Conservation (phyloP, 768 basidiomycete species). For the Coprinopsis marcescibilis region DNA sequence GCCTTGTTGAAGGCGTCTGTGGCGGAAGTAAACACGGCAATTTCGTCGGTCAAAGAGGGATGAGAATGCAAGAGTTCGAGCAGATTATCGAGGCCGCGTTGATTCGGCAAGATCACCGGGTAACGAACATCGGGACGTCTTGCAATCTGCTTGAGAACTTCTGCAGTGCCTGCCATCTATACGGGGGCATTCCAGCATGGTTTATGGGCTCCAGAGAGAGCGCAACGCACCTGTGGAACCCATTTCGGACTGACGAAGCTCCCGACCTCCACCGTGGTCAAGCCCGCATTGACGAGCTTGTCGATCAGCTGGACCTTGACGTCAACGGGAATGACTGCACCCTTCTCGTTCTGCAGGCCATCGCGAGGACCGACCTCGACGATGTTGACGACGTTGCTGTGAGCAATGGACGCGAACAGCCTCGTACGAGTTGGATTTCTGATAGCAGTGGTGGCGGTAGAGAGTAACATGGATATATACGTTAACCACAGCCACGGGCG, state of each 20-base stretch:
- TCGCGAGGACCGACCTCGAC: slow-evolving; percentile 91
- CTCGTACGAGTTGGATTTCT: too few relatives aligned
- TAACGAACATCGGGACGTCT: slow-evolving; percentile 54
- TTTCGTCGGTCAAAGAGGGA: slow-evolving; percentile 60
- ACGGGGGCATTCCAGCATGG: not conserved
- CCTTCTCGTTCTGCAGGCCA: slow-evolving; percentile 86
- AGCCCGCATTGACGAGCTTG: slow-evolving; percentile 61
- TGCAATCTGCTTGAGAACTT: slow-evolving; percentile 51
- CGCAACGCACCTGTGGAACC: slow-evolving; percentile 81
- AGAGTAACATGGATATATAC: too few relatives aligned
- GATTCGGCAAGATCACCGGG: slow-evolving; percentile 78
- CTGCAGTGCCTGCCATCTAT: slow-evolving; percentile 84
- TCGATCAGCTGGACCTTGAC: slow-evolving; percentile 80
- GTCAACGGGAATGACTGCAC: slow-evolving; percentile 54
- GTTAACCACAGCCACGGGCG: not conserved
- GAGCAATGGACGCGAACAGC: slow-evolving; percentile 15
- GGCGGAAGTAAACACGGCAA: slow-evolving; percentile 85
- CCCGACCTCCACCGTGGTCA: slow-evolving; percentile 71
- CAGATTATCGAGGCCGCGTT: slow-evolving; percentile 68
- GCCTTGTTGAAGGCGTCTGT: slow-evolving; percentile 82
- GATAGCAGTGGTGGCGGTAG: too few relatives aligned
- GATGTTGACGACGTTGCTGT: slow-evolving; percentile 48
- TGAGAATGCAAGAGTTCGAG: slow-evolving; percentile 46
- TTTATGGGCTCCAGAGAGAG: not conserved
- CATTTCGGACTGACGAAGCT: slow-evolving; percentile 92